Evolutionary conservation across 805 yeast species (phyloP), one percentile per base, ranked within the genome.

Genomic region (Jamesozyma spencerorum): DNA sequence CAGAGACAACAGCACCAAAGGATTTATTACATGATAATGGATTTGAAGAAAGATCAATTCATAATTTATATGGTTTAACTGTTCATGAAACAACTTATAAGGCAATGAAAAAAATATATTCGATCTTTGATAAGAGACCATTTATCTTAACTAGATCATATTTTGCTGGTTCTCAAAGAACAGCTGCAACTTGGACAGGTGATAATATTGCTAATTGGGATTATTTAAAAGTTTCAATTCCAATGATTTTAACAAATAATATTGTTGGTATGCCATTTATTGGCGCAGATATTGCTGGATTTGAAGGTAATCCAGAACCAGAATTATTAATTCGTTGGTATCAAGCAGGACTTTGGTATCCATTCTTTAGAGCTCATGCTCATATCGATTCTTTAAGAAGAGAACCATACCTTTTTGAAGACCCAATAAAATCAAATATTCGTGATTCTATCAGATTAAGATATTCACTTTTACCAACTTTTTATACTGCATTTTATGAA

Each of bases 221-320:
- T 47, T 83, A 86, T 53, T 68, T 92, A 45, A 70, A 72, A 49
- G 70, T 75, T 4, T 85, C 96, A 0, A 72, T 86, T 34, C 96
- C 97, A 5, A 88, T 87, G 95, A 61, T 85, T 13, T 67, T 92
- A 44, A 84, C 94, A 3, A 72, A 80, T 48, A 86, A 87, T 36
- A 66, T 85, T 22, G 85, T 77, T 1, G 95, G 95, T 7, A 80
- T 78, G 78, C 95, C 96, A 24, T 90, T 88, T 64, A 73, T 83
- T 5, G 99, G 99, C 7, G 90, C 96, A 7, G 99, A 92, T 65
- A 90, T 92, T 35, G 97, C 96, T 27, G 98, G 99, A 0, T 92
- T 92, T 57, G 88, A 87, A 55, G 95, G 94, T 3, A 74, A 92
- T 57, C 97, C 98, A 0, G 66, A 78, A 0, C 70, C 74, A 28